Evolutionary conservation across 164 flowering plant species (phyloP).

Genomic region (Tetrastigma voinierianum): DNA sequence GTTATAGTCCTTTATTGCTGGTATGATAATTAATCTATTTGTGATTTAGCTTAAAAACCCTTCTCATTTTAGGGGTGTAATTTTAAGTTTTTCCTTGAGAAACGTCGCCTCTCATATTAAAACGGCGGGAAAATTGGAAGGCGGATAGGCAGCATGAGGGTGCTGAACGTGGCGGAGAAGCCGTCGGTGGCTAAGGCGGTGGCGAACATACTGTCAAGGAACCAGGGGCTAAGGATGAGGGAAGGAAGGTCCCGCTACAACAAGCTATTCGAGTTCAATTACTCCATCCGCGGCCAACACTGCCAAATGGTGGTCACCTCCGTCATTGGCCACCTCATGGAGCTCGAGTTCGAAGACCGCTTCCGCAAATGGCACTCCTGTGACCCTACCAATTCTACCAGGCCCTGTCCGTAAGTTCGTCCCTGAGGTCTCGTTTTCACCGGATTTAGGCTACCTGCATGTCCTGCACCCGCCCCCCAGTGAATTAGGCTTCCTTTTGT

Average conservation of each 20-base stretch:
- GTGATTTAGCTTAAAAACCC: no score
- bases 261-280: slow-evolving; percentile 81
- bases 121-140: no score
- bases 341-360: slow-evolving; percentile 82
- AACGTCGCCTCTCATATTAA: no score
- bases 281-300: slow-evolving; percentile 47
- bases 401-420: slow-evolving; percentile 75
- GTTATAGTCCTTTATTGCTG: no score
- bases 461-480: no score
- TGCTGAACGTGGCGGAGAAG: slow-evolving; percentile 97
- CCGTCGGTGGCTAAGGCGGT: slow-evolving; percentile 96
- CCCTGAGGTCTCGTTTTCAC: slow-evolving; percentile 50
- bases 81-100: no score
- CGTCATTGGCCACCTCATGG: slow-evolving; percentile 95
- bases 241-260: slow-evolving; percentile 87
- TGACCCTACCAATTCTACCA: slow-evolving; percentile 76
- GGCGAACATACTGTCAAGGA: slow-evolving; percentile 68
- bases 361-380: slow-evolving; percentile 88
- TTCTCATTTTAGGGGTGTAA: no score
- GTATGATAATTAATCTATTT: no score
- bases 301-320: slow-evolving; percentile 85
- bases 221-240: slow-evolving; percentile 44
- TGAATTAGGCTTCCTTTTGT: no score
- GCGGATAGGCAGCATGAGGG: slow-evolving; percentile 25
- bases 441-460: neutral